Base-by-base conservation (phyloP, 2,329 filamentous ascomycete genomes). In the Fusarium burgessii region DNA sequence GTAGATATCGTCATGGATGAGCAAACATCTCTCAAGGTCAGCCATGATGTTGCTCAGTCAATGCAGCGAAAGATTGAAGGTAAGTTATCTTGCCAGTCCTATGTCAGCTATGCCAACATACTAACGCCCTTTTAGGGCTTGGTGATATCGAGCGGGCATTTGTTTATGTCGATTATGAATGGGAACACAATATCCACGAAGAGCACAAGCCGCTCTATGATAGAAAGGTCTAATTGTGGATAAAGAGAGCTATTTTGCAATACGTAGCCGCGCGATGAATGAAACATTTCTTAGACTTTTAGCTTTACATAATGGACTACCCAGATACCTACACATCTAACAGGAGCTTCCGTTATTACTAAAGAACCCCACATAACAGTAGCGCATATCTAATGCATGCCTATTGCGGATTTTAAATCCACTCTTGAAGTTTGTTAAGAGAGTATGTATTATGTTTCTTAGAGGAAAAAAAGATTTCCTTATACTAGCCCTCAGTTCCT, bases 1-100 rank as follows among this genome's bases (percentile, higher is more conserved):
- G 52, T 56, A 7, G 52, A 56, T 4, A 56, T 56, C 2, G 52
- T 56, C 12, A 56, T 56, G 52, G 29, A 56, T 46, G 29, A 56
- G 17, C 40, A 46, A 11, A 56, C 52, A 15, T 56, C 52, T 8
- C 52, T 56, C 20, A 56, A 56, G 29, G 25, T 56, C 14, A 56
- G 52, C 52, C 52, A 56, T 56, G 52, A 56, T 20, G 52, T 56
- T 35, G 52, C 52, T 3, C 52, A 56, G 29, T 56, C 52, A 15
- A 13, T 56, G 12, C 52, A 56, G 29, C 52, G 52, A 4, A 56
- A 56, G 20, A 56, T 56, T 45, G 40, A 56, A 46, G 52, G 52
- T 27, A 20, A 10, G 6, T 13, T 7, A 2, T 1, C 14, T 33
- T 15, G 18, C 6, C 4, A 14, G 20, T 13, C 5, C 6, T 43